Percentiles rank a stretch among this genome's conserved stretches.
Conservation (phyloP, 2,329 filamentous ascomycete genomes). For the Diaporthe ilicicola region DNA sequence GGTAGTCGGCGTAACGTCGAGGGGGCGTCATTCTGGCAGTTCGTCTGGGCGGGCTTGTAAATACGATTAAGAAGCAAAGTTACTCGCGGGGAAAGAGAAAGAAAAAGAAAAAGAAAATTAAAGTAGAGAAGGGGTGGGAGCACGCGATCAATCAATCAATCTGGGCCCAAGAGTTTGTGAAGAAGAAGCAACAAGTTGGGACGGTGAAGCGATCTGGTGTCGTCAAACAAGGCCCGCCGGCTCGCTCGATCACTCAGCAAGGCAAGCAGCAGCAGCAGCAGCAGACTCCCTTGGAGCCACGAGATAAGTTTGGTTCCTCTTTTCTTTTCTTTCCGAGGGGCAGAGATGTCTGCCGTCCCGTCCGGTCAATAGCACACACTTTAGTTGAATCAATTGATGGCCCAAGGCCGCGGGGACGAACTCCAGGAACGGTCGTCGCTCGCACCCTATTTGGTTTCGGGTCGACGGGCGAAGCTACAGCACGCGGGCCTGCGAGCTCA, state of each 20-base stretch:
- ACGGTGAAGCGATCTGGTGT: neutral
- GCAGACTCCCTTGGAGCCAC: neutral
- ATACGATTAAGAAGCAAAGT: neutral
- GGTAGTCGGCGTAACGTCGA: constrained; percentile 52
- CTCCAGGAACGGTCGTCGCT: neutral
- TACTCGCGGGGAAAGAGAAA: no score
- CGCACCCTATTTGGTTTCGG: constrained; percentile 13
- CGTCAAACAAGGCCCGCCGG: neutral
- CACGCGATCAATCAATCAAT: neutral
- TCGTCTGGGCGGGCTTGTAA: neutral
- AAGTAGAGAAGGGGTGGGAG: no score
- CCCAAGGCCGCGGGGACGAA: neutral
- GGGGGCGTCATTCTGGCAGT: constrained; percentile 27
- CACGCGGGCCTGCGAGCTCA: neutral
- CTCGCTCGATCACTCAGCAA: neutral
- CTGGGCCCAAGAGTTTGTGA: neutral
- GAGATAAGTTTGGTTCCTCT: neutral
- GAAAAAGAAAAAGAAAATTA: neutral
- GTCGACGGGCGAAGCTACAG: constrained; percentile 13
- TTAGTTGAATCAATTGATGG: neutral
- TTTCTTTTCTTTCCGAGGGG: no score
- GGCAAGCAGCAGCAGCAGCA: neutral
- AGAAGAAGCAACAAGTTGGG: no score
- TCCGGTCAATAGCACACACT: neutral
- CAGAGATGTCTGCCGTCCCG: no score